Evolutionary conservation across 2,329 filamentous ascomycete genomes (phyloP).

Genomic region (Xylariaceae sp.): DNA sequence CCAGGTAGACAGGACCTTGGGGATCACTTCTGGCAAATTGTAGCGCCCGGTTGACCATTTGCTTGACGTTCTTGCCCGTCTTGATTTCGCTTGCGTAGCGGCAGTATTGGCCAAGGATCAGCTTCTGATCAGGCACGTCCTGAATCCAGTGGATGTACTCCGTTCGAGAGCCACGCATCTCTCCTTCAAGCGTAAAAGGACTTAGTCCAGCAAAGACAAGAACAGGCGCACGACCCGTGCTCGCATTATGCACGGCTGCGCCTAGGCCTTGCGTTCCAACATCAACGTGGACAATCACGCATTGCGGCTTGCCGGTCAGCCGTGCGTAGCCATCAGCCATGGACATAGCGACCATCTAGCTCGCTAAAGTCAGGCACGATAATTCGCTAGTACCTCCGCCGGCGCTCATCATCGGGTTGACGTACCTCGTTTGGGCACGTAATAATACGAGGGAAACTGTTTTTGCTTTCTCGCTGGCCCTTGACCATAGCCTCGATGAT

Average conservation of each 20-base stretch:
- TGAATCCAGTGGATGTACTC: conserved; percentile 91
- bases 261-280: conserved; percentile 81
- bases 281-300: conserved; percentile 80
- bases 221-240: conserved; percentile 74
- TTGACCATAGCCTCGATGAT: conserved; percentile 84
- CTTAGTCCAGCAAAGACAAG: conserved; percentile 80
- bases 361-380: neutral
- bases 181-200: conserved; percentile 78
- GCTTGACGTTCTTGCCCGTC: conserved; percentile 83
- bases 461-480: conserved; percentile 69
- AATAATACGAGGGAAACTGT: conserved; percentile 73
- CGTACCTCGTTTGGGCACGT: conserved; percentile 80
- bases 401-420: neutral
- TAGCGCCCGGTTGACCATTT: conserved; percentile 84
- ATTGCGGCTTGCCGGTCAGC: conserved; percentile 73
- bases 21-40: conserved; percentile 82
- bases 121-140: conserved; percentile 80
- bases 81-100: conserved; percentile 84
- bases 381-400: neutral
- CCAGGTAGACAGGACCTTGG: conserved; percentile 79
- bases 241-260: conserved; percentile 80
- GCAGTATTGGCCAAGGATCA: conserved; percentile 84
- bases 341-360: conserved; percentile 80
- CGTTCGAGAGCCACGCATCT: conserved; percentile 76
- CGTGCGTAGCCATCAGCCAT: conserved; percentile 84